These are phyloP conservation scores for Leccinum aurantiacum DNA, from an alignment of 768 basidiomycete genomes.

Conservation along the genomic window DNA sequence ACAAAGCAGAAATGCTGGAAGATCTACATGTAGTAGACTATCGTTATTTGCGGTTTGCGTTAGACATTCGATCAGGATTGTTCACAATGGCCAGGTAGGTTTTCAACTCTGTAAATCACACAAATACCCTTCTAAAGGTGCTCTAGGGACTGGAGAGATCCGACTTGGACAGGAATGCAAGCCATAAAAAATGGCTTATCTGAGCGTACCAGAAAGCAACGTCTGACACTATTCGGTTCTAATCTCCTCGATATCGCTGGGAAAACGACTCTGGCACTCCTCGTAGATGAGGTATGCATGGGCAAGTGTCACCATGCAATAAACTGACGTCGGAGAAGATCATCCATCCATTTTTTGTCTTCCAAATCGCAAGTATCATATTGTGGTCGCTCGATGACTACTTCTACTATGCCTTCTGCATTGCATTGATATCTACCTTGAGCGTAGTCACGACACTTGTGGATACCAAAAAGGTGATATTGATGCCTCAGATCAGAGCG, in stretches of 20 bases:
- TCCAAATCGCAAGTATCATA: constrained; percentile 93
- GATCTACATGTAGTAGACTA: constrained; percentile 78
- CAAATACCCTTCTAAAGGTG: constrained; percentile 6
- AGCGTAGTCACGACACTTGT: constrained; percentile 85
- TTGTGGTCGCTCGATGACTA: constrained; percentile 96
- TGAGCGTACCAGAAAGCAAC: constrained; percentile 54
- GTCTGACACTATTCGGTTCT: constrained; percentile 71
- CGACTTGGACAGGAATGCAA: constrained; percentile 60
- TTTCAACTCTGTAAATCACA: background rate
- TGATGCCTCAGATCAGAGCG: background rate
- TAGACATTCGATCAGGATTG: constrained; percentile 80
- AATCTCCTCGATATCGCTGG: constrained; percentile 91
- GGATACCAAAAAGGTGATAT: constrained; percentile 82
- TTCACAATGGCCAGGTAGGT: constrained; percentile 78
- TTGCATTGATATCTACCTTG: constrained; percentile 83
- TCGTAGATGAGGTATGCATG: constrained; percentile 83
- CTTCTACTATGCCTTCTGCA: constrained; percentile 97
- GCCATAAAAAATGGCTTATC: constrained; percentile 67
- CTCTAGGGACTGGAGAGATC: constrained; percentile 87
- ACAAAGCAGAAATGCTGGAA: constrained; percentile 41
- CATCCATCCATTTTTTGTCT: constrained; percentile 97
- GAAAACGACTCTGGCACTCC: constrained; percentile 72
- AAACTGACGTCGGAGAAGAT: constrained; percentile 46
- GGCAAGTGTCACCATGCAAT: background rate
- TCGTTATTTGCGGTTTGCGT: constrained; percentile 86